Conservation (phyloP, 495 filamentous ascomycete genomes). For the Daldinia grandis region DNA sequence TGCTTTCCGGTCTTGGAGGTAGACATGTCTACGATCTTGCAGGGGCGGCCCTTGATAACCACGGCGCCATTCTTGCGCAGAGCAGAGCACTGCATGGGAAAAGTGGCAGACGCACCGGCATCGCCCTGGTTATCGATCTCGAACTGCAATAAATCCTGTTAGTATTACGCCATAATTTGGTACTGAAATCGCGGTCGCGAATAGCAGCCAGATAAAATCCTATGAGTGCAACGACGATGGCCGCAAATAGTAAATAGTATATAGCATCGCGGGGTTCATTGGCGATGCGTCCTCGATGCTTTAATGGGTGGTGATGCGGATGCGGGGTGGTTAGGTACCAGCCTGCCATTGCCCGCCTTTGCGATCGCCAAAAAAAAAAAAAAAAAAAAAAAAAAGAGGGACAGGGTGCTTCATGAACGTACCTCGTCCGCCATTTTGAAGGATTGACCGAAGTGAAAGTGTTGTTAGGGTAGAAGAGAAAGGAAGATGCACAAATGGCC, state of each 20-base stretch:
- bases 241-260: neutral
- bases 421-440: constrained; percentile 61
- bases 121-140: constrained; percentile 92
- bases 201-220: neutral
- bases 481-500: constrained; percentile 42
- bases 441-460: constrained; percentile 49
- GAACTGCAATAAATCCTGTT: constrained; percentile 64
- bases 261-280: constrained; percentile 35
- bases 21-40: constrained; percentile 99
- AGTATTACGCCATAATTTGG: constrained; percentile 1
- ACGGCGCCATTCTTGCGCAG: constrained; percentile 98
- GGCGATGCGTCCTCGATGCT: constrained; percentile 35
- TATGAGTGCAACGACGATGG: neutral
- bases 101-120: constrained; percentile 93
- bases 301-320: constrained; percentile 29
- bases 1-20: constrained; percentile 99
- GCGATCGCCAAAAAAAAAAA: constrained; percentile 33
- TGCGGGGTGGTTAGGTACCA: constrained; percentile 34
- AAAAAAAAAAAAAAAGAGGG: constrained; percentile 18
- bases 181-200: constrained; percentile 10
- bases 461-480: constrained; percentile 33
- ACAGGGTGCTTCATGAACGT: constrained; percentile 16
- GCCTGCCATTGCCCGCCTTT: constrained; percentile 34
- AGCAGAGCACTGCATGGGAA: constrained; percentile 98
- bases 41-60: constrained; percentile 96